phyloP scores from a whole-genome alignment of 768 basidiomycete species.

The Russula earlei region DNA sequence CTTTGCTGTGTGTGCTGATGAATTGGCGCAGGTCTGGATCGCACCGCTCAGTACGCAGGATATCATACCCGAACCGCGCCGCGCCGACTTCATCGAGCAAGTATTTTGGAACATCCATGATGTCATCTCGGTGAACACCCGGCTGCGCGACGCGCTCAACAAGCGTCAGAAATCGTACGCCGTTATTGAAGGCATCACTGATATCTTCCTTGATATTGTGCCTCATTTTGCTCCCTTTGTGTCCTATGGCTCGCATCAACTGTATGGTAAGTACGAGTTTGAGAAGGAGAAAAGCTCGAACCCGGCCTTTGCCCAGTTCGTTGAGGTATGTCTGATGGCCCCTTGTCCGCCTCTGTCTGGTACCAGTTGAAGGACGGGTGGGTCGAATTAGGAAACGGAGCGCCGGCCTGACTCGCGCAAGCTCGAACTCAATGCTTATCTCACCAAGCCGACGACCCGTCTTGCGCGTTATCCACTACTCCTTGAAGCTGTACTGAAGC shows the following conservation, averaged over 20 bases:
- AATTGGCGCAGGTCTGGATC: conserved; percentile 64
- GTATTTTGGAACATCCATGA: conserved; percentile 98
- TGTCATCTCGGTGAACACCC: conserved; percentile 84
- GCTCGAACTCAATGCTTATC: conserved; percentile 92
- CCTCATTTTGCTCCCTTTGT: conserved; percentile 91
- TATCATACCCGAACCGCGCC: conserved; percentile 65
- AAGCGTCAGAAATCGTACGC: conserved; percentile 94
- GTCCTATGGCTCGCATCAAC: conserved; percentile 89
- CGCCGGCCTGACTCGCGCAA: conserved; percentile 92
- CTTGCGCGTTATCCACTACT: conserved; percentile 94
- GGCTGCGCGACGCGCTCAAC: conserved; percentile 86
- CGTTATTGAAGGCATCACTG: conserved; percentile 86
- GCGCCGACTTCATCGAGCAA: conserved; percentile 81
- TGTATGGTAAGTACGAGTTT: conserved; percentile 98
- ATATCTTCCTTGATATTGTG: conserved; percentile 80
- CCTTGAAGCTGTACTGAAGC: conserved; percentile 84
- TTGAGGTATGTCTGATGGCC: conserved; percentile 58
- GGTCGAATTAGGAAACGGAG: conserved; percentile 58
- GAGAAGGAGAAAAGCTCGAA: conserved; percentile 97
- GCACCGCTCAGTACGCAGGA: conserved; percentile 69
- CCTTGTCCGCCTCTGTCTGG: background rate
- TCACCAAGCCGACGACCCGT: conserved; percentile 96
- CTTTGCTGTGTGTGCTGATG: conserved; percentile 1
- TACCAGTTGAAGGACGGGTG: background rate
- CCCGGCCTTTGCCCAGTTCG: conserved; percentile 86